Percentiles rank a stretch among this genome's conserved stretches.
These are phyloP conservation scores for Mycena floridula DNA, from an alignment of 768 basidiomycete species.

Conservation along the genomic window DNA sequence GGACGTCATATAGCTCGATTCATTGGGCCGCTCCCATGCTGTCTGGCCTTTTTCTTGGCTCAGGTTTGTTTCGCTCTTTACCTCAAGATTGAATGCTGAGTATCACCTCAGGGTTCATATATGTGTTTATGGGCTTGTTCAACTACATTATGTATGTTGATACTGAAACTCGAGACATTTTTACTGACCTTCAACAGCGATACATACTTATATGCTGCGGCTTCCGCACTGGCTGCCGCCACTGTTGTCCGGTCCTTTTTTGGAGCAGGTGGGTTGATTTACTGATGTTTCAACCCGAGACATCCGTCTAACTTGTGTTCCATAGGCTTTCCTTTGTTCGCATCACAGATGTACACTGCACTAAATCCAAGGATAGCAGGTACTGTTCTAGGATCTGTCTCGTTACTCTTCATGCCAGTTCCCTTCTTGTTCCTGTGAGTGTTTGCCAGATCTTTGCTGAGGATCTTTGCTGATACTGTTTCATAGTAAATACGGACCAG, in stretches of 20 bases:
- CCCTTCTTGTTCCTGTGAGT: background rate
- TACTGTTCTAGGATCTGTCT: background rate
- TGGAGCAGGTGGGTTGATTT: too few species aligned
- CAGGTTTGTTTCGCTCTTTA: background rate
- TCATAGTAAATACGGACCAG: too few species aligned
- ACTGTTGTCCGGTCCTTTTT: too few species aligned
- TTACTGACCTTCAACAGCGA: background rate
- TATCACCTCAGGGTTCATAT: background rate
- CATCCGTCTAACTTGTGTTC: too few species aligned
- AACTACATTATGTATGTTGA: background rate
- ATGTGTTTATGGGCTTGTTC: background rate
- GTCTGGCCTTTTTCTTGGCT: background rate
- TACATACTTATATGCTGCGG: background rate
- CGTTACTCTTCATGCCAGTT: background rate
- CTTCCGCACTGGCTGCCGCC: background rate
- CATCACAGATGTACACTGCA: background rate
- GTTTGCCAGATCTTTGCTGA: too few species aligned
- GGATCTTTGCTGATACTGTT: too few species aligned
- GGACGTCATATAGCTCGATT: background rate
- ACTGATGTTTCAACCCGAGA: too few species aligned
- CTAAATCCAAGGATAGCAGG: background rate
- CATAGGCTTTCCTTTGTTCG: too few species aligned
- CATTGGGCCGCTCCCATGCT: background rate
- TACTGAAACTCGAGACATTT: background rate
- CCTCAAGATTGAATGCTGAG: background rate